Percentiles rank a stretch among this genome's conserved stretches.
These are phyloP conservation scores for Arthroderma sp. DNA, from an alignment of 2,329 filamentous ascomycete species.

Conservation along the genomic window DNA sequence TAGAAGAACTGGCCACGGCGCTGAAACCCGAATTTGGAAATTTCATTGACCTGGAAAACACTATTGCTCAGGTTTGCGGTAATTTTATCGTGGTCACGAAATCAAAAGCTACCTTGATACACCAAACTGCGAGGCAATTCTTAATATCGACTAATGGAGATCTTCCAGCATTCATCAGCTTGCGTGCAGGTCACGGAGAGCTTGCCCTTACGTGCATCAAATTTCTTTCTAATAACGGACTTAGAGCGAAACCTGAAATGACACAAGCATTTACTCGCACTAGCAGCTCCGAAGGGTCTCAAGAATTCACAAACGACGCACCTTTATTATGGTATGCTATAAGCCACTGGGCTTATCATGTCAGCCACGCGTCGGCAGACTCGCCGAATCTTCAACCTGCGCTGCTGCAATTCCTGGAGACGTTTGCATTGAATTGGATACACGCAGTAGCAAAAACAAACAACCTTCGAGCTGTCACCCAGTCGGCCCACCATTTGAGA, in stretches of 20 bases:
- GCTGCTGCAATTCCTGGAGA: slow-evolving; percentile 5
- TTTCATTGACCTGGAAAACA: slow-evolving; percentile 12
- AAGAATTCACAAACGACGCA: neutral
- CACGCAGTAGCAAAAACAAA: slow-evolving; percentile 14
- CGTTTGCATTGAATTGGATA: slow-evolving; percentile 22
- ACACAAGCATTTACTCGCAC: neutral
- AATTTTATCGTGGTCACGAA: slow-evolving; percentile 17
- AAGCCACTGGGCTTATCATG: slow-evolving; percentile 7
- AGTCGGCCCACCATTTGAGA: slow-evolving; percentile 16
- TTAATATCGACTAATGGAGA: slow-evolving; percentile 5
- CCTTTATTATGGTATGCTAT: slow-evolving; percentile 8
- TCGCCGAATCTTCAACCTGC: slow-evolving; percentile 2
- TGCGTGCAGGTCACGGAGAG: slow-evolving; percentile 6
- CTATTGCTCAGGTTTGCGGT: slow-evolving; percentile 17
- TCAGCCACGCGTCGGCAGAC: neutral
- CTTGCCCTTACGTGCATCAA: slow-evolving; percentile 17
- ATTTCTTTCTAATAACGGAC: slow-evolving; percentile 6
- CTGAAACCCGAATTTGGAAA: slow-evolving; percentile 13
- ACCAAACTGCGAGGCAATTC: slow-evolving; percentile 18
- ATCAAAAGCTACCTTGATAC: slow-evolving; percentile 13
- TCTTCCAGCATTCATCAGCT: slow-evolving; percentile 4
- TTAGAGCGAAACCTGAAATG: neutral
- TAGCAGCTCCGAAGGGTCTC: no score
- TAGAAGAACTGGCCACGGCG: slow-evolving; percentile 16
- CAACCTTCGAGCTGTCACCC: slow-evolving; percentile 16